Evolutionary conservation across 805 yeast species (phyloP).

Genomic region (Nakazawaea sp.): DNA sequence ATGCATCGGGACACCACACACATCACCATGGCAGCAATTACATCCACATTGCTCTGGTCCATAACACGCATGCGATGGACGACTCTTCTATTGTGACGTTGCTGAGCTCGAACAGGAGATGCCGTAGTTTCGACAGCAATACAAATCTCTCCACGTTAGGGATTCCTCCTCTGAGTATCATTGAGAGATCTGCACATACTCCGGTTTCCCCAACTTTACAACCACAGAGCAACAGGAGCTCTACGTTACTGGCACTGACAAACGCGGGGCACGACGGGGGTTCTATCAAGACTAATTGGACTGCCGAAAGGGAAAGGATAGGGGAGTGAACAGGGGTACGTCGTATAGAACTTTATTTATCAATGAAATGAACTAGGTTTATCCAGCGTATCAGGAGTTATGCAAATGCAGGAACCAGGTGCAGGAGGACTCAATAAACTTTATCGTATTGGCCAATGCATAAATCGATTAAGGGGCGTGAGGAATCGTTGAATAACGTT

Average conservation of each 20-base stretch:
- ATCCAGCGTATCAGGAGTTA: too few species aligned
- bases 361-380: too few species aligned
- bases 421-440: too few species aligned
- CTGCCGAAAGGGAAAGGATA: slow-evolving; percentile 1
- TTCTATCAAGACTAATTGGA: slow-evolving; percentile 8
- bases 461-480: too few species aligned
- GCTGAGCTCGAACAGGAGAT: slow-evolving; percentile 25
- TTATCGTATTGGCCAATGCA: too few species aligned
- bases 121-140: slow-evolving; percentile 30
- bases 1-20: background rate
- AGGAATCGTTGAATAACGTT: too few species aligned
- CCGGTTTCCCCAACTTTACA: slow-evolving; percentile 5
- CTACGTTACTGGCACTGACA: too few species aligned
- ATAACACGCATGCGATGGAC: slow-evolving; percentile 13
- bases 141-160: slow-evolving; percentile 63
- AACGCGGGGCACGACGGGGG: slow-evolving; percentile 3
- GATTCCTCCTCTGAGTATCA: slow-evolving; percentile 67
- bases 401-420: too few species aligned
- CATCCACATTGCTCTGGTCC: slow-evolving; percentile 9
- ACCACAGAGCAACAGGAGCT: slow-evolving; percentile 1
- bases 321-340: too few species aligned
- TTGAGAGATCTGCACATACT: slow-evolving; percentile 33
- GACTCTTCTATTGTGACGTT: slow-evolving; percentile 26
- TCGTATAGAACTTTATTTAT: too few species aligned
- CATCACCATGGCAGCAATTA: slow-evolving; percentile 4